Evolutionary conservation across 768 basidiomycete genomes (phyloP), one percentile per base, ranked within the genome.

Genomic region (Tricholoma flavovirens): DNA sequence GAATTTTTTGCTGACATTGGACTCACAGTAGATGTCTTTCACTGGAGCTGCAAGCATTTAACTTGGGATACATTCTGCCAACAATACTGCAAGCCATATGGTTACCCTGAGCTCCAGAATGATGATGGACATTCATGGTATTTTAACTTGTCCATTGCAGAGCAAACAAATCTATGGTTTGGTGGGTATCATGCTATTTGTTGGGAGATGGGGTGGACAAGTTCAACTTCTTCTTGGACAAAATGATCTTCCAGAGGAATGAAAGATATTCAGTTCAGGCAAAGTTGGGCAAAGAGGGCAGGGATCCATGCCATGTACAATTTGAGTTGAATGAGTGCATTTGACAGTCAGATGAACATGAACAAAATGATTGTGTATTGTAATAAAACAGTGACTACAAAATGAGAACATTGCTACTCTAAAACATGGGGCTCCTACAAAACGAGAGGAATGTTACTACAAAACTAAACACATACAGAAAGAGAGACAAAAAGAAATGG

Each of bases 131-230:
- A 60, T 9, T 67, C 19, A 10, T 80, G 75, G 75, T 42, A 53
- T 0, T 78, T 80, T 62, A 80, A 79, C 32, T 76, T 70, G 0
- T 79, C 74, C 0, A 61, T 66, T 4, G 72, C 75, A 0, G 73
- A 80, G 51, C 75, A 77, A 55, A 62, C 67, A 0, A 80, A 80
- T 58, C 67, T 66, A 0, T 80, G 78, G 77, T 50, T 78, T 17
- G 72, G 73, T 0, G 71, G 72, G 53, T 77, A 62, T 55, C 68
- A 67, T 0, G 43, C 68, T 0, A 74, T 75, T 22, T 57, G 67
- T 0, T 60, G 68, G 0, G 74, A 74, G 55, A 77, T 77, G 75
- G 50, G 5, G 61, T 50, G 0, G 46, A 57, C 7, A 36, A 66
- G 19, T 75, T 69, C 51, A 61, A 72, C 15, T 76, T 76, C 55